Evolutionary conservation across 1,139 yeast genomes (phyloP).

Genomic region (Sugiyamaella novakii): DNA sequence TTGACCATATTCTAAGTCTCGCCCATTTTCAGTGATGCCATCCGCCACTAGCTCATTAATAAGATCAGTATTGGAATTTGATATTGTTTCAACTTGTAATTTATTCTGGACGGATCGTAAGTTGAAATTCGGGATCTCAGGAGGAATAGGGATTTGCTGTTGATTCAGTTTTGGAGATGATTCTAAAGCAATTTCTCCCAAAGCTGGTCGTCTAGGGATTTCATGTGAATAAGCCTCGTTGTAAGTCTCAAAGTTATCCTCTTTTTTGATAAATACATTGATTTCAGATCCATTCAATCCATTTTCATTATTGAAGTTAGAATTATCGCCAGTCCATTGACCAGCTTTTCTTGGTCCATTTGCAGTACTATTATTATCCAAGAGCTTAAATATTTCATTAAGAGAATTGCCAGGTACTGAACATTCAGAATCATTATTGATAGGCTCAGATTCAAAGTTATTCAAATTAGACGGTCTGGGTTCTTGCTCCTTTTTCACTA

Average conservation of each 20-base stretch:
- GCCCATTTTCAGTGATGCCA: background rate
- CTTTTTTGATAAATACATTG: background rate
- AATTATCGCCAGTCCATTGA: background rate
- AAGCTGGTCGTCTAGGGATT: constrained; percentile 1
- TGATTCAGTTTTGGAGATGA: constrained; percentile 4
- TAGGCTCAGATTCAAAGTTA: background rate
- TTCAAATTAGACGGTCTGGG: no score
- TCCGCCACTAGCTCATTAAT: background rate
- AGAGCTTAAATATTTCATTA: constrained; percentile 7
- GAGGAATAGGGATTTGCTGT: background rate
- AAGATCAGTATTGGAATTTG: background rate
- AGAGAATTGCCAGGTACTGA: background rate
- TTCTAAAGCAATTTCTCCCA: constrained; percentile 5
- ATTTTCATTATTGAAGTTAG: background rate
- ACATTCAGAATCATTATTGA: background rate
- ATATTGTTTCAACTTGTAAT: background rate
- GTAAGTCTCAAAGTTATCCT: background rate
- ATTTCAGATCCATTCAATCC: background rate
- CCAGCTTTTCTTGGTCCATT: background rate
- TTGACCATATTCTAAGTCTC: no score
- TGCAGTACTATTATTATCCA: background rate
- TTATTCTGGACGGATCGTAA: background rate
- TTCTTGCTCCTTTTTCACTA: background rate
- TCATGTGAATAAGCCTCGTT: background rate
- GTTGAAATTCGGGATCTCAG: background rate